A percentile compares a stretch with the other conserved stretches of the same genome.
These are phyloP conservation scores for Pyrenopolyporus hunteri DNA, from an alignment of 495 filamentous ascomycete species.

Conservation along the genomic window DNA sequence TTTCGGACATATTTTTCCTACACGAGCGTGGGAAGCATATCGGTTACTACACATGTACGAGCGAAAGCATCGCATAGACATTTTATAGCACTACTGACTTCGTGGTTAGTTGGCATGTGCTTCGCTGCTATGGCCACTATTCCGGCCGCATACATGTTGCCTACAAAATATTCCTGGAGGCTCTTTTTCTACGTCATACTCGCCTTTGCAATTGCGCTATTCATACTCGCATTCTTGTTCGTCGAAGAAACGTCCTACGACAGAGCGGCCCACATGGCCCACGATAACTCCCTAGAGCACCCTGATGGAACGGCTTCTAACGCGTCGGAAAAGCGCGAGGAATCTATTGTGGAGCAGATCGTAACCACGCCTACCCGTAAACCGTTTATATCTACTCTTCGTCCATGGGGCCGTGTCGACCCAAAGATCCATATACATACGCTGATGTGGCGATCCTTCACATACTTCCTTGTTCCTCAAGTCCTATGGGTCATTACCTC, in stretches of 20 bases:
- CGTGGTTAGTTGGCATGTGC: constrained; percentile 33
- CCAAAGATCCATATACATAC: constrained; percentile 52
- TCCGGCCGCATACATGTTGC: constrained; percentile 49
- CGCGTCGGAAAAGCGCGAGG: constrained; percentile 13
- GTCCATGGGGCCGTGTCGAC: constrained; percentile 51
- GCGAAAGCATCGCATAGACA: background rate
- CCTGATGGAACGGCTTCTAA: constrained; percentile 1
- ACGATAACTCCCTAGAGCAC: background rate
- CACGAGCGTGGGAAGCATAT: constrained; percentile 71
- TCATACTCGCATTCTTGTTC: constrained; percentile 51
- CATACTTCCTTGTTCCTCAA: constrained; percentile 60
- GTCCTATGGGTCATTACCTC: constrained; percentile 64
- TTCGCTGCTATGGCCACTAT: constrained; percentile 45
- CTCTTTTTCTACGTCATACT: constrained; percentile 60
- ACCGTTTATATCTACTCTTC: constrained; percentile 51
- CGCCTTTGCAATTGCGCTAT: constrained; percentile 56
- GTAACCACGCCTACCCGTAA: constrained; percentile 43
- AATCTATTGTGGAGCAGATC: constrained; percentile 23
- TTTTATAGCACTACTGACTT: background rate
- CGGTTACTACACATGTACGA: constrained; percentile 59
- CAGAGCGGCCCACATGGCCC: constrained; percentile 24
- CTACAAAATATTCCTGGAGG: constrained; percentile 43
- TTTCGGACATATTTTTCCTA: constrained; percentile 70
- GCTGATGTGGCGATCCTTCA: constrained; percentile 58
- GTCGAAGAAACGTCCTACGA: constrained; percentile 63